Percentiles rank a stretch among this genome's conserved stretches.
phyloP scores from a whole-genome alignment of 805 yeast species.

The Yamadazyma scolyti region DNA sequence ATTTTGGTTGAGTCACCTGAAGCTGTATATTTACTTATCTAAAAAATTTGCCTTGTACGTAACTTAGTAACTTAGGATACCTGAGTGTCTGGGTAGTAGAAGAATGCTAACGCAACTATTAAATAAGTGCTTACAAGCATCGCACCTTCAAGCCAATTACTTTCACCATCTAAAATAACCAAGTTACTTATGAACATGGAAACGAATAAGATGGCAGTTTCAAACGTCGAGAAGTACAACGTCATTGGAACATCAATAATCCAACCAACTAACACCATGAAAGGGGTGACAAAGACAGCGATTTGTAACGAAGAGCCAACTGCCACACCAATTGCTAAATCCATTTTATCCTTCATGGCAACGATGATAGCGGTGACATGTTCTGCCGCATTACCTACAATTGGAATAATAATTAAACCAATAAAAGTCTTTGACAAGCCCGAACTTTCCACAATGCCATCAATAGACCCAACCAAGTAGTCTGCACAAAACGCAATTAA shows the following conservation, averaged over 20 bases:
- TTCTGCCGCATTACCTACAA: slow-evolving; percentile 98
- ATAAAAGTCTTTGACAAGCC: slow-evolving; percentile 93
- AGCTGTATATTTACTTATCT: no score
- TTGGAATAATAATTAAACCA: slow-evolving; percentile 90
- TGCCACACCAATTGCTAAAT: slow-evolving; percentile 94
- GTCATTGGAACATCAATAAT: slow-evolving; percentile 86
- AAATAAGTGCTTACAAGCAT: slow-evolving; percentile 85
- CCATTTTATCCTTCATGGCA: slow-evolving; percentile 96
- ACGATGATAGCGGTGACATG: slow-evolving; percentile 96
- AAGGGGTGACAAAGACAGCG: slow-evolving; percentile 92
- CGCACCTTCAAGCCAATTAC: slow-evolving; percentile 96
- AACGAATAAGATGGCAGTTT: slow-evolving; percentile 87
- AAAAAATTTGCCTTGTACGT: background rate
- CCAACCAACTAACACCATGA: slow-evolving; percentile 96
- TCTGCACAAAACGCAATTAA: slow-evolving; percentile 91
- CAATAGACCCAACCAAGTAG: slow-evolving; percentile 89
- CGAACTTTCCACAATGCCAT: slow-evolving; percentile 75
- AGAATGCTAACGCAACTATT: slow-evolving; percentile 87
- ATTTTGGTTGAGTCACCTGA: no score
- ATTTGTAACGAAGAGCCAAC: slow-evolving; percentile 95
- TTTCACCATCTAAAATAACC: slow-evolving; percentile 87
- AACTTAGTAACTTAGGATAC: no score
- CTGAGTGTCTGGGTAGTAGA: slow-evolving; percentile 70
- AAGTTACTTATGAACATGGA: slow-evolving; percentile 86
- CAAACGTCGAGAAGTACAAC: slow-evolving; percentile 85